These are phyloP conservation scores for Wickerhamiella brachini DNA, from an alignment of 805 yeast genomes.

Conservation along the genomic window DNA sequence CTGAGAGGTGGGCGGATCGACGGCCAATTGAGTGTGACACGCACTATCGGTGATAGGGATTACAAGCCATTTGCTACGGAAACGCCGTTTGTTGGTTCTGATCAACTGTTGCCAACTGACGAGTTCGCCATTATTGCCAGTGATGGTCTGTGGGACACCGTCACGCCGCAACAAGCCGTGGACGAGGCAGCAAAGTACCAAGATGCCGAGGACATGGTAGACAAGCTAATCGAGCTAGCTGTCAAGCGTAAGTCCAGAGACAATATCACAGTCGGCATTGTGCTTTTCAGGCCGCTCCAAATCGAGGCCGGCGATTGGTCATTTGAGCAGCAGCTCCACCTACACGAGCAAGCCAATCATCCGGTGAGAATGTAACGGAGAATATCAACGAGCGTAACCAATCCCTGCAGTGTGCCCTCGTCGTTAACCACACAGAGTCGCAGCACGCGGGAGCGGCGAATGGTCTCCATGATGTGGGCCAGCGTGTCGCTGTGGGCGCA, in stretches of 20 bases:
- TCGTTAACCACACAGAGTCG: conserved; percentile 85
- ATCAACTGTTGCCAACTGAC: conserved; percentile 32
- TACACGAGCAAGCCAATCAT: background rate
- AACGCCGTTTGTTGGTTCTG: conserved; percentile 63
- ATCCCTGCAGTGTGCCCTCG: conserved; percentile 63
- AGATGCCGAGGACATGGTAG: conserved; percentile 8
- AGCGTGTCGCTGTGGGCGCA: conserved; percentile 79
- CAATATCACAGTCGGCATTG: conserved; percentile 15
- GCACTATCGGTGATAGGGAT: conserved; percentile 70
- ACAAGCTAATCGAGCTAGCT: conserved; percentile 8
- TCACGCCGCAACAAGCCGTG: conserved; percentile 60
- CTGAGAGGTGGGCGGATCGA: conserved; percentile 33
- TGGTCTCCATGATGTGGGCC: conserved; percentile 83
- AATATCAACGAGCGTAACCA: conserved; percentile 83
- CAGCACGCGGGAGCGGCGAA: conserved; percentile 80
- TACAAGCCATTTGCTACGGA: conserved; percentile 66
- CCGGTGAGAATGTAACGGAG: conserved; percentile 38
- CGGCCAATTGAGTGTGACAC: conserved; percentile 71
- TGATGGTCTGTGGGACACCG: conserved; percentile 84
- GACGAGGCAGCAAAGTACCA: conserved; percentile 33
- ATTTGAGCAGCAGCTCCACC: background rate
- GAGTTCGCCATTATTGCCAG: conserved; percentile 69
- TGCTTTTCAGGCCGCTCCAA: conserved; percentile 3
- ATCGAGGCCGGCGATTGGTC: background rate
- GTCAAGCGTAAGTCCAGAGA: conserved; percentile 6